Evolutionary conservation across 345 rosid genomes (phyloP), one percentile per base, ranked within the genome.

Genomic region (Murraya koenigii): DNA sequence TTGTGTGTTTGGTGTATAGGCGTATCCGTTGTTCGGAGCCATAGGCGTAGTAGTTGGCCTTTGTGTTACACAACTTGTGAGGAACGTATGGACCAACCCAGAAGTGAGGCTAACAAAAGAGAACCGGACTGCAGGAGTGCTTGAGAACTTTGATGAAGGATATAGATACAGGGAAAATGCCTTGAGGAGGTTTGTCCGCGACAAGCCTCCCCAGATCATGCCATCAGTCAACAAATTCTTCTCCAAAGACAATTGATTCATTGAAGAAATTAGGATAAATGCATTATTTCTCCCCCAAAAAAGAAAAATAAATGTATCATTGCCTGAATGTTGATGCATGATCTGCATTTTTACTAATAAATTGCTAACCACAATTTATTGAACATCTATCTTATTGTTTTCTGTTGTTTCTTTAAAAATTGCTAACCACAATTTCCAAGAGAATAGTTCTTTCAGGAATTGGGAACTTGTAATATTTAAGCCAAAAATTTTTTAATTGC

Each of bases 141-240:
- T 87, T 10, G 89, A 87, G 0, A 88, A 86, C 84, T 78, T 49
- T 62, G 88, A 49, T 14, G 95, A 89, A 60, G 95, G 95, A 11
- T 81, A 89, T 83, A 91, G 60, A 71, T 91, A 91, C 79, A 66
- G 78, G 69, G 87, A 89, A 81, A 90, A 89, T 60, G 82, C 66
- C 11, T 64, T 88, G 19, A 87, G 93, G 86, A 89, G 80, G 83
- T 91, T 32, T 41, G 82, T 88, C 36, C 87, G 81, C 32, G 71
- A 68, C 0, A 88, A 23, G 54, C 13, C 76, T 17, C 81, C 91
- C 25, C 82, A 91, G 89, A 72, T 91, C 84, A 89, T 91, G 93
- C 91, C 93, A 4, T 86, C 93, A 26, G 8, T 91, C 84, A 89
- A 89, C 56, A 56, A 80, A 75, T 89, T 89, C 85, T 91, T 89